A percentile compares a stretch with the other conserved stretches of the same genome.
Conservation (phyloP, 2,329 filamentous ascomycete genomes). For the Neonectria neomacrospora region DNA sequence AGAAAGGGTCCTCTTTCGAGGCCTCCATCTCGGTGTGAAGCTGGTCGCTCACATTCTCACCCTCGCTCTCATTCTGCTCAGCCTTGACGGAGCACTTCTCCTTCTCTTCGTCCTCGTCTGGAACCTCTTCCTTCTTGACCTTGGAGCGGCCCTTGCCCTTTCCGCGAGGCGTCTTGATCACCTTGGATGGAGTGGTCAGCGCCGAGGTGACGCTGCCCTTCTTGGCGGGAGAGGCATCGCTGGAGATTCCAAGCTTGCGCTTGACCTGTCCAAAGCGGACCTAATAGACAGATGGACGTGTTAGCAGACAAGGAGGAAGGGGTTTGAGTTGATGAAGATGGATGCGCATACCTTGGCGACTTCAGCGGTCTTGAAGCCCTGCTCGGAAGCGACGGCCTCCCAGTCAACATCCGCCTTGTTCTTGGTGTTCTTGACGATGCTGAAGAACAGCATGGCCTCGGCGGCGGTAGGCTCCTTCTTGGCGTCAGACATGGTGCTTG, state of each 20-base stretch:
- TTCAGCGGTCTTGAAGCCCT: slow-evolving; percentile 57
- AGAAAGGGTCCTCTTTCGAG: slow-evolving; percentile 27
- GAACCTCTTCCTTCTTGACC: slow-evolving; percentile 39
- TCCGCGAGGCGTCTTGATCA: slow-evolving; percentile 46
- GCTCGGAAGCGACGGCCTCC: slow-evolving; percentile 55
- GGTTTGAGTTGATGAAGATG: background rate
- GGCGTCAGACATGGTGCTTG: slow-evolving; percentile 46
- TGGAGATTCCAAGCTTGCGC: slow-evolving; percentile 55
- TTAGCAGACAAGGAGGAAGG: slow-evolving; percentile 9
- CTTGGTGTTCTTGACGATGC: slow-evolving; percentile 56
- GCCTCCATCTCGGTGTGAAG: slow-evolving; percentile 21
- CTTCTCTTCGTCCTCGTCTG: slow-evolving; percentile 31
- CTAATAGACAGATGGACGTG: slow-evolving; percentile 32
- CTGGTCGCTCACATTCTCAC: slow-evolving; percentile 23
- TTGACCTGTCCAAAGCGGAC: slow-evolving; percentile 63
- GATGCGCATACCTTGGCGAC: slow-evolving; percentile 55
- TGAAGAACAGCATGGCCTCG: slow-evolving; percentile 58
- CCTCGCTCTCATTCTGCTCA: slow-evolving; percentile 35
- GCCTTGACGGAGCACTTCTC: slow-evolving; percentile 29
- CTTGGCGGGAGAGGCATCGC: slow-evolving; percentile 42
- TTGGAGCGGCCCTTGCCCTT: slow-evolving; percentile 38
- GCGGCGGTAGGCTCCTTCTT: slow-evolving; percentile 52
- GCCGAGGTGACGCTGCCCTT: slow-evolving; percentile 28
- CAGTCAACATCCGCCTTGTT: slow-evolving; percentile 61
- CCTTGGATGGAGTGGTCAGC: slow-evolving; percentile 42